phyloP scores from a whole-genome alignment of 805 yeast species.

The Metschnikowia gruessii region DNA sequence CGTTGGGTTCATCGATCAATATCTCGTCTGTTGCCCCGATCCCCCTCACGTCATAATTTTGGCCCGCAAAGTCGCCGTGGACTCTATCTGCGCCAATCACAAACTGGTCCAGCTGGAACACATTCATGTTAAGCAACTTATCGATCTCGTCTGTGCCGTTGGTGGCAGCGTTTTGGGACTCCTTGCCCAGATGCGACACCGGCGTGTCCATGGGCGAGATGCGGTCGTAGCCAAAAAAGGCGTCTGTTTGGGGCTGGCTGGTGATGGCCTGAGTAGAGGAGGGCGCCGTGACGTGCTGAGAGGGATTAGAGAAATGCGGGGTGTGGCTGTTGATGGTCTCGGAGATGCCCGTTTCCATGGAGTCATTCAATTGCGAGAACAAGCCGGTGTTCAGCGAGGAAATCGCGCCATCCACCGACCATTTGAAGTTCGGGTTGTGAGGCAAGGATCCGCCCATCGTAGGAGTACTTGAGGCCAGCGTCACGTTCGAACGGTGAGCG shows the following conservation, averaged over 20 bases:
- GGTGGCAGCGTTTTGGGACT: conserved; percentile 9
- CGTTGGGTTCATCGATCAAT: conserved; percentile 23
- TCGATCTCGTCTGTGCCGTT: conserved; percentile 38
- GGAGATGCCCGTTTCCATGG: not conserved
- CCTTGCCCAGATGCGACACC: not conserved
- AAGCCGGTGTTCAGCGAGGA: conserved; percentile 13
- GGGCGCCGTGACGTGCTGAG: conserved; percentile 1
- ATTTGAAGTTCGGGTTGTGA: conserved; percentile 5
- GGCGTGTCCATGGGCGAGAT: conserved; percentile 5
- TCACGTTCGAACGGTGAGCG: not conserved
- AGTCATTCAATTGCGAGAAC: conserved; percentile 10
- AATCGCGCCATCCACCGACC: conserved; percentile 13
- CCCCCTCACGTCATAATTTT: conserved; percentile 16
- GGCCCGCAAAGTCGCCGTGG: conserved; percentile 3
- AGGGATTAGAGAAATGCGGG: conserved; percentile 1
- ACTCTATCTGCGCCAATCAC: conserved; percentile 22
- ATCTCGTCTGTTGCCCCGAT: conserved; percentile 36
- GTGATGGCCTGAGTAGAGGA: not conserved
- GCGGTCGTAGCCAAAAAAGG: conserved; percentile 8
- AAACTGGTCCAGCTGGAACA: conserved; percentile 36
- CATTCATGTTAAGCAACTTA: conserved; percentile 37
- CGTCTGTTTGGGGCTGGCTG: conserved; percentile 2
- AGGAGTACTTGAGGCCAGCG: not conserved
- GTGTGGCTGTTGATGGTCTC: not conserved
- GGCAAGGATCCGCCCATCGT: not conserved